phyloP scores from a whole-genome alignment of 768 basidiomycete species.

The Termitomyces sp. region DNA sequence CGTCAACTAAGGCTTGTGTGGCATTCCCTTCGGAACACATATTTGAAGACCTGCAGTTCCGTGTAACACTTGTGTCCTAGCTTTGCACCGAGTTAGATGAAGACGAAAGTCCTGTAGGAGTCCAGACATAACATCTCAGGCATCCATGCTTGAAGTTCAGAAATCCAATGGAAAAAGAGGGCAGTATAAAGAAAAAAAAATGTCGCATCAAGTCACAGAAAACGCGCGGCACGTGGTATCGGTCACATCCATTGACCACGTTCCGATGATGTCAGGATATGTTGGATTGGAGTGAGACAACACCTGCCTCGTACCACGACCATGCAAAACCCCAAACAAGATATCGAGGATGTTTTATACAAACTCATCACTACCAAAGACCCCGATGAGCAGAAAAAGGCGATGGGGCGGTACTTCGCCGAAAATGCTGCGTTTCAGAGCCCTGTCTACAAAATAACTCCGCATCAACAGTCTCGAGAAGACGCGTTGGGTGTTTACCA shows the following conservation, averaged over 20 bases:
- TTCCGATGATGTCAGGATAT: neutral
- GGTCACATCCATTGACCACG: neutral
- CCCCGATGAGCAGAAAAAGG: slow-evolving; percentile 43
- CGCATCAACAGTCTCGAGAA: slow-evolving; percentile 47
- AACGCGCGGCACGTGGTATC: slow-evolving; percentile 3
- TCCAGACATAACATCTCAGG: neutral
- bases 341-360: slow-evolving; percentile 40
- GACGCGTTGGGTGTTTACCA: slow-evolving; percentile 54
- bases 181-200: neutral
- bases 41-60: neutral
- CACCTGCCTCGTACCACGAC: slow-evolving; percentile 7
- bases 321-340: slow-evolving; percentile 55
- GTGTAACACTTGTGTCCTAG: neutral
- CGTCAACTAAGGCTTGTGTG: neutral
- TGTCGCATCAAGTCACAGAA: neutral
- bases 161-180: neutral
- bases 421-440: slow-evolving; percentile 54
- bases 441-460: slow-evolving; percentile 46
- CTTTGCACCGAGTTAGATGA: neutral
- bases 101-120: neutral
- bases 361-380: slow-evolving; percentile 42
- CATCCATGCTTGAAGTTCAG: neutral
- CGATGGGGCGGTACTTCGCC: slow-evolving; percentile 46
- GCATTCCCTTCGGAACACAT: neutral
- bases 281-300: neutral